Conservation (phyloP, 345 rosid species). For the Hypericum perforatum region DNA sequence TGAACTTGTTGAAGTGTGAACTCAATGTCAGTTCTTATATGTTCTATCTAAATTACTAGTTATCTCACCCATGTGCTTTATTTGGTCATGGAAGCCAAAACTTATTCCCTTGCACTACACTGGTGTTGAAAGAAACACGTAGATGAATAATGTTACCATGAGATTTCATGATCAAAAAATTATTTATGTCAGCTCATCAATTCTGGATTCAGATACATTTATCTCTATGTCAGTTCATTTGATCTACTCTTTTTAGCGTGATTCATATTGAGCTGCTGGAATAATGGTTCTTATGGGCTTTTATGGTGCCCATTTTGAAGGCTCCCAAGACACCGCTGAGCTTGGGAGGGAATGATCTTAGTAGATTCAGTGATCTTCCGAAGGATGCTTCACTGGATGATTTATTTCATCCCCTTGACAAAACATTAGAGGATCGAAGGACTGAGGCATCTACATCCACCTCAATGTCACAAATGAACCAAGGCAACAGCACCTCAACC, state of each 20-base stretch:
- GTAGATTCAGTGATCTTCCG: constrained; percentile 88
- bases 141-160: no score
- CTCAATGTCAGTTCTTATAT: no score
- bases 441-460: constrained; percentile 81
- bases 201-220: background rate
- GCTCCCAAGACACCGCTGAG: constrained; percentile 39
- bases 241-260: background rate
- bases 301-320: constrained; percentile 30
- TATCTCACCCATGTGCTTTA: no score
- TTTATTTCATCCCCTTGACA: constrained; percentile 81
- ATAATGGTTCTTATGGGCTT: constrained; percentile 8
- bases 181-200: no score
- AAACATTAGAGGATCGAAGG: constrained; percentile 36
- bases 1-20: no score
- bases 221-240: background rate
- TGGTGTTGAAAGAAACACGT: no score
- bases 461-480: constrained; percentile 50
- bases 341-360: constrained; percentile 59
- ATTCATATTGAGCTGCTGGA: background rate
- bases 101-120: no score
- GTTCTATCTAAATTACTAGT: no score
- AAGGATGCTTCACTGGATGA: constrained; percentile 97
- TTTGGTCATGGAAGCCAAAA: no score
- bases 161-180: no score
- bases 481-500: constrained; percentile 35